Percentiles rank a stretch among this genome's conserved stretches.
phyloP scores from a whole-genome alignment of 345 rosid genomes.

The Dovyalis caffra region DNA sequence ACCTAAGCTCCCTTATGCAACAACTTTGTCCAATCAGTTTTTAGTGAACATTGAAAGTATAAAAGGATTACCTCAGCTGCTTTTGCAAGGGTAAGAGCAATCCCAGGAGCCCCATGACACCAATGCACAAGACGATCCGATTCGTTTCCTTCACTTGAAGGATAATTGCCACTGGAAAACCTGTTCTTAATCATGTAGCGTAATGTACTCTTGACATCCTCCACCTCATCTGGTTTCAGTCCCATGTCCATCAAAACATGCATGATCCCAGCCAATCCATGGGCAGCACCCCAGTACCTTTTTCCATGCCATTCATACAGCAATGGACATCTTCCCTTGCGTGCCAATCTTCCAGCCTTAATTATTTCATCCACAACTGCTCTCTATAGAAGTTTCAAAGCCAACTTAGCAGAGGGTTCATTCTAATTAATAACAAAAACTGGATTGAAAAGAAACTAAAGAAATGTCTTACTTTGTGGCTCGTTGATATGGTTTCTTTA shows the following conservation, averaged over 20 bases:
- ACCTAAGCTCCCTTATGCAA: neutral
- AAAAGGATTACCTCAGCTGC: slow-evolving; percentile 54
- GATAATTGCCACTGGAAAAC: slow-evolving; percentile 66
- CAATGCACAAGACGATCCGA: slow-evolving; percentile 55
- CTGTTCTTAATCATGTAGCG: slow-evolving; percentile 53
- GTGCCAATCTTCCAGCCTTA: slow-evolving; percentile 41
- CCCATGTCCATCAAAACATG: slow-evolving; percentile 66
- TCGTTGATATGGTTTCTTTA: slow-evolving; percentile 43
- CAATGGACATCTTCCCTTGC: slow-evolving; percentile 48
- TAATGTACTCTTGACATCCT: slow-evolving; percentile 62
- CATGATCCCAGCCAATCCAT: slow-evolving; percentile 72
- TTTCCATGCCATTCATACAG: slow-evolving; percentile 83
- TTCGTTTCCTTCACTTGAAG: slow-evolving; percentile 48
- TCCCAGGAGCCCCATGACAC: slow-evolving; percentile 80
- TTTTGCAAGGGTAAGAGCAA: slow-evolving; percentile 59
- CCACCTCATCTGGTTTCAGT: slow-evolving; percentile 55
- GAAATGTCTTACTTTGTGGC: slow-evolving; percentile 32
- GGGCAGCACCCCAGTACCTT: slow-evolving; percentile 76
- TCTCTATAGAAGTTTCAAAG: slow-evolving; percentile 38
- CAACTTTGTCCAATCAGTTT: no score
- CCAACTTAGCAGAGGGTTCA: neutral
- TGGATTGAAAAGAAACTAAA: neutral
- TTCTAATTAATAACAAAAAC: neutral
- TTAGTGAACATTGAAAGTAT: no score
- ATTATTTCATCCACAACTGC: slow-evolving; percentile 53